Evolutionary conservation across 78 protist species (phyloP), one percentile per base, ranked within the genome.

Genomic region (Polysphondylium violaceum): DNA sequence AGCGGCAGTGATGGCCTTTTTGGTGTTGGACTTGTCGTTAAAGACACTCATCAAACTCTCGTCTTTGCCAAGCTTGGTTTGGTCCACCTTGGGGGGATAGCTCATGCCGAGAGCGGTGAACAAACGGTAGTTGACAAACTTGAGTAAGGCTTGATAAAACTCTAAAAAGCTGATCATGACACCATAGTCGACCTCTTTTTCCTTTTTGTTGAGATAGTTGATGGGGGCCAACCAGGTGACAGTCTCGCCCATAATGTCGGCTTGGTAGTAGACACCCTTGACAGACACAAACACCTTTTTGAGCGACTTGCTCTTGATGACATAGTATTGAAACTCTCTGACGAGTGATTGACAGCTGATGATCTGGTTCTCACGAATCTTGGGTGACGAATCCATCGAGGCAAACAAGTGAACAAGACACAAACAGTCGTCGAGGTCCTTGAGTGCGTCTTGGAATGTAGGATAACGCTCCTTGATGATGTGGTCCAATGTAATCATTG

Each of bases 191-290:
- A 97, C 95, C 14, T 94, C 92, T 35, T 38, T 88, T 29, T 78
- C 90, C 63, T 69, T 75, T 72, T 79, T 69, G 58, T 61, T 79
- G 72, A 76, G 60, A 36, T 59, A 94, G 73, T 87, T 36, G 95
- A 98, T 76, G 7, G 99, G 99, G 27, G 75, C 96, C 7, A 97
- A 21, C 99, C 99, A 99, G 16, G 98, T 96, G 81, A 99, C 51
- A 14, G 86, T 31, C 44, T 71, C 86, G 5, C 99, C 99, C 67
- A 44, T 17, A 55, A 99, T 75, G 7, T 89, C 86, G 1, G 98
- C 98, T 77, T 96, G 98, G 53, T 93, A 97, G 94, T 97, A 97
- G 87, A 94, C 60, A 47, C 99, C 99, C 88, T 98, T 98, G 94
- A 98, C 92, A 25, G 99, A 96, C 33, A 98, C 60, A 90, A 99